phyloP scores from a whole-genome alignment of 352 stramenopile genomes.

The Phytophthora ohioensis region DNA sequence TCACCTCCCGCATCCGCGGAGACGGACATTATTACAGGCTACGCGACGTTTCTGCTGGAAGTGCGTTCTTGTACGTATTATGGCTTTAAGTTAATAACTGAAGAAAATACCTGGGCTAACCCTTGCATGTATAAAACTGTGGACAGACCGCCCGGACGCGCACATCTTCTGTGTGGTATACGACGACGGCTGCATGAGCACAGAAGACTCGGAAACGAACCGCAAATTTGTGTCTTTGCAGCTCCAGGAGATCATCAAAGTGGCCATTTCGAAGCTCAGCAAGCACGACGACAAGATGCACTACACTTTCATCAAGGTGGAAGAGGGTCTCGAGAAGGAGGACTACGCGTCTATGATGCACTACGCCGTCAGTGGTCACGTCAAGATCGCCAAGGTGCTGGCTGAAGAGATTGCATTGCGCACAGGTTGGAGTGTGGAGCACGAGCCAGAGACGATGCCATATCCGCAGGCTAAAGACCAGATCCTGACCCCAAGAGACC shows the following conservation, averaged over 20 bases:
- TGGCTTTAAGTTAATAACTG: background rate
- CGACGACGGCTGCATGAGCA: constrained; percentile 84
- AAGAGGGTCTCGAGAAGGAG: constrained; percentile 63
- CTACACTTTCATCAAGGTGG: constrained; percentile 86
- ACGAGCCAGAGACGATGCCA: constrained; percentile 67
- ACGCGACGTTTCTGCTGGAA: constrained; percentile 78
- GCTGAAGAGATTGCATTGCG: constrained; percentile 75
- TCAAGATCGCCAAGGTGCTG: constrained; percentile 83
- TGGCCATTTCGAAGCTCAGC: constrained; percentile 81
- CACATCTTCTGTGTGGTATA: constrained; percentile 91
- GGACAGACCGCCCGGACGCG: constrained; percentile 73
- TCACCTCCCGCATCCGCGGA: constrained; percentile 86
- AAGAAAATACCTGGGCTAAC: too few species aligned
- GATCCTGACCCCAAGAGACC: constrained; percentile 75
- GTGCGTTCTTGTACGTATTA: constrained; percentile 72
- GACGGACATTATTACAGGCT: constrained; percentile 84
- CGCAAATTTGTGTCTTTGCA: constrained; percentile 82
- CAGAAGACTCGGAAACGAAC: constrained; percentile 76
- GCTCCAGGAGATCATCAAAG: constrained; percentile 87
- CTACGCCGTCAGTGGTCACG: constrained; percentile 83
- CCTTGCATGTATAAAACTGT: too few species aligned
- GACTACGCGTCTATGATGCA: constrained; percentile 88
- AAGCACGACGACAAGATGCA: constrained; percentile 86
- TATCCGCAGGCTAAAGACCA: constrained; percentile 84
- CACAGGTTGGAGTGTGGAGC: constrained; percentile 70